These are phyloP conservation scores for Porpolomopsis calyptriformis DNA, from an alignment of 768 basidiomycete genomes.

Conservation along the genomic window DNA sequence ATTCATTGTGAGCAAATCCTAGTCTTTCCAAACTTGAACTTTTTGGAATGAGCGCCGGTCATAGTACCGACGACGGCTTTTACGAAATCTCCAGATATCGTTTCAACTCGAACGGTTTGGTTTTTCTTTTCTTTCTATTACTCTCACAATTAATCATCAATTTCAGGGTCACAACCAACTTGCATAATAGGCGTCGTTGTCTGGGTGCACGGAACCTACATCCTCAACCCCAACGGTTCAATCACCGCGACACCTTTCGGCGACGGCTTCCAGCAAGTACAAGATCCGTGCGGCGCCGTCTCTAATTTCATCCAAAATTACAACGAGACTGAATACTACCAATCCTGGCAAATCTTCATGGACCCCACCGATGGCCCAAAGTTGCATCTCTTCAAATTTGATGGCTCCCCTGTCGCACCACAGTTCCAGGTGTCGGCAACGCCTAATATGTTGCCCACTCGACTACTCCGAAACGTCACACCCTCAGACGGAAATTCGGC, in stretches of 20 bases:
- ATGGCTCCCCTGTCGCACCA: slow-evolving; percentile 69
- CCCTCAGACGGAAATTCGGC: slow-evolving; percentile 8
- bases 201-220: slow-evolving; percentile 83
- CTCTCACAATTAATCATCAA: neutral
- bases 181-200: slow-evolving; percentile 85
- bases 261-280: slow-evolving; percentile 91
- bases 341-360: slow-evolving; percentile 58
- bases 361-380: slow-evolving; percentile 54
- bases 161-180: slow-evolving; percentile 62
- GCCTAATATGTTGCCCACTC: slow-evolving; percentile 83
- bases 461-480: slow-evolving; percentile 44
- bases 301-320: slow-evolving; percentile 84
- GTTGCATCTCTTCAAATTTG: slow-evolving; percentile 68
- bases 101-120: slow-evolving; percentile 74
- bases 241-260: slow-evolving; percentile 61
- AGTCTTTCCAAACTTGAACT: neutral
- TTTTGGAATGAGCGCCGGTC: slow-evolving; percentile 5
- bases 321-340: slow-evolving; percentile 61
- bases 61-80: slow-evolving; percentile 59
- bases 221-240: slow-evolving; percentile 64
- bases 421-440: slow-evolving; percentile 53
- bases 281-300: slow-evolving; percentile 82
- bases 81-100: slow-evolving; percentile 91
- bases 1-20: slow-evolving; percentile 69
- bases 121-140: neutral